Evolutionary conservation across 768 basidiomycete species (phyloP).

Genomic region (Boletus sp.): DNA sequence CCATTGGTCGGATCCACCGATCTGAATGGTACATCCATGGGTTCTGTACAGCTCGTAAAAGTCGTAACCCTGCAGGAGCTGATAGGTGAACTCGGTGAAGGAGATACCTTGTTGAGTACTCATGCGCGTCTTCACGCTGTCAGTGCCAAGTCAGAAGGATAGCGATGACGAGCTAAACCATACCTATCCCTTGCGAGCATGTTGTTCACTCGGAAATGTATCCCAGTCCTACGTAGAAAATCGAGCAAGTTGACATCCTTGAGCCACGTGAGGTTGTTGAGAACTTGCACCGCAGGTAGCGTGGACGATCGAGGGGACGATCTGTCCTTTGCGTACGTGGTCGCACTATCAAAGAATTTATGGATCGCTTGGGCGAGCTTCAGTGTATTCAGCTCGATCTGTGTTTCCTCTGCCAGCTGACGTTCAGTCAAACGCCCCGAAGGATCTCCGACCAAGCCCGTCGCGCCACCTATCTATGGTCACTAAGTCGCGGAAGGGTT

Average conservation of each 20-base stretch:
- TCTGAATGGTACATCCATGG: conserved; percentile 75
- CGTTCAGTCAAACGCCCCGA: conserved; percentile 87
- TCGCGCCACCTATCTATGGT: conserved; percentile 88
- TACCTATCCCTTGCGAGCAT: conserved; percentile 94
- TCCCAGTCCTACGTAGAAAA: conserved; percentile 80
- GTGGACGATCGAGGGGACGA: conserved; percentile 9
- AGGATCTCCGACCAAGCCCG: conserved; percentile 95
- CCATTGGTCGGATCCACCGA: conserved; percentile 98
- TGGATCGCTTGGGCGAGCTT: conserved; percentile 63
- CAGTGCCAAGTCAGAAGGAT: conserved; percentile 7
- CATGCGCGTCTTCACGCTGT: conserved; percentile 80
- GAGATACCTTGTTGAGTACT: conserved; percentile 83
- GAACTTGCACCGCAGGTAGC: conserved; percentile 37
- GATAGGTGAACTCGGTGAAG: conserved; percentile 98
- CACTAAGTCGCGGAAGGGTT: background rate
- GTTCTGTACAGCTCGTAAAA: conserved; percentile 73
- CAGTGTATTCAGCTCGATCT: conserved; percentile 64
- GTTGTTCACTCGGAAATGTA: conserved; percentile 76
- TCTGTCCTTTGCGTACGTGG: conserved; percentile 53
- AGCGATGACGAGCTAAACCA: conserved; percentile 13
- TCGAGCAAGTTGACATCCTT: conserved; percentile 70
- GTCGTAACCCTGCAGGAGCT: conserved; percentile 95
- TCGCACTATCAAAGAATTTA: conserved; percentile 70
- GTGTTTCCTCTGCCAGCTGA: conserved; percentile 55
- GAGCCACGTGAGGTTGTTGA: conserved; percentile 81